These are phyloP conservation scores for Silene noctiflora DNA, from an alignment of 179 eudicot genomes.

Conservation along the genomic window DNA sequence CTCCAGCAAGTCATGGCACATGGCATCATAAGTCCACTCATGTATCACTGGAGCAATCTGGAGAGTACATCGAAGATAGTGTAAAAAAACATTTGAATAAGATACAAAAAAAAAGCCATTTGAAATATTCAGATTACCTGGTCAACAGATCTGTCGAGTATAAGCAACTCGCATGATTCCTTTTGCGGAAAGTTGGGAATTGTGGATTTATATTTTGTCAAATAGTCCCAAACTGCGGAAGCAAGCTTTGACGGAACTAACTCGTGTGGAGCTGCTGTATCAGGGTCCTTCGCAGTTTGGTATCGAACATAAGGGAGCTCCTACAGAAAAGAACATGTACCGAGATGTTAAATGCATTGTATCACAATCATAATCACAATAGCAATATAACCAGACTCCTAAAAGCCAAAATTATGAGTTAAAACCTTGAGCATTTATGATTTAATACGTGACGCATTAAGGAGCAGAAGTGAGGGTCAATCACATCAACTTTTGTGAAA, in stretches of 20 bases:
- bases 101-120: no score
- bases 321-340: slow-evolving; percentile 33
- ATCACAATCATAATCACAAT: no score
- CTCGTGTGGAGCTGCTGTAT: slow-evolving; percentile 43
- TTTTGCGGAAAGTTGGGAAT: slow-evolving; percentile 76
- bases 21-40: slow-evolving; percentile 99
- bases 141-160: slow-evolving; percentile 87
- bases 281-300: slow-evolving; percentile 52
- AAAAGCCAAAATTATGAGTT: no score
- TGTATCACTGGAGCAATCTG: slow-evolving; percentile 98
- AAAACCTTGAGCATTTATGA: no score
- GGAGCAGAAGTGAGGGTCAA: no score
- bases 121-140: no score
- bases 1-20: slow-evolving; percentile 94
- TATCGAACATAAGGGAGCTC: slow-evolving; percentile 77
- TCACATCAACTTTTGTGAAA: no score
- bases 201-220: slow-evolving; percentile 56
- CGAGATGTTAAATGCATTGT: no score
- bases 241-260: slow-evolving; percentile 73
- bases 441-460: no score
- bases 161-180: slow-evolving; percentile 88
- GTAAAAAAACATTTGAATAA: no score
- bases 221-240: slow-evolving; percentile 61
- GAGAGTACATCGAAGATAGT: no score
- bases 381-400: no score